phyloP scores from a whole-genome alignment of 2,329 filamentous ascomycete species.

The Fusarium sp. region DNA sequence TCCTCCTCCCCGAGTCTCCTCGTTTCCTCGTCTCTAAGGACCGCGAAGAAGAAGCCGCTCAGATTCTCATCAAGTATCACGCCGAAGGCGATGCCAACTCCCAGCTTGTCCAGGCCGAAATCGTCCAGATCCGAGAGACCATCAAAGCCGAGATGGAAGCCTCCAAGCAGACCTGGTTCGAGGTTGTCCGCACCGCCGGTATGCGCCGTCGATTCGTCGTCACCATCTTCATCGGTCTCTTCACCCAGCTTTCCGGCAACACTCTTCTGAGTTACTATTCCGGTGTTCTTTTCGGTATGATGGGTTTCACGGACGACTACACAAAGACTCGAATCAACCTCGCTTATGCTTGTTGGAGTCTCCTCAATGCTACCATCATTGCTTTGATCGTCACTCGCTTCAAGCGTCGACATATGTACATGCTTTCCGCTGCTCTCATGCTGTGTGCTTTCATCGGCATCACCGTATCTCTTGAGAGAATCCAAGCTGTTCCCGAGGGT shows the following conservation, averaged over 20 bases:
- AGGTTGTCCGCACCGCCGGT: conserved; percentile 61
- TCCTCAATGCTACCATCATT: conserved; percentile 56
- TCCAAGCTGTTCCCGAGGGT: conserved; percentile 49
- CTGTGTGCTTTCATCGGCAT: conserved; percentile 64
- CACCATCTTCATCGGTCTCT: conserved; percentile 62
- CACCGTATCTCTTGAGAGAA: conserved; percentile 60
- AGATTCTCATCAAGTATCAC: conserved; percentile 57
- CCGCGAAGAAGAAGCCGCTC: conserved; percentile 48
- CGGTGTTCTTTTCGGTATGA: conserved; percentile 55
- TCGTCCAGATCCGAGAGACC: conserved; percentile 69
- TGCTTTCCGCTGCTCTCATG: conserved; percentile 62
- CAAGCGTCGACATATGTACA: conserved; percentile 62
- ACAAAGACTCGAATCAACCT: conserved; percentile 61
- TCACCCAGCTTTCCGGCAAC: conserved; percentile 65
- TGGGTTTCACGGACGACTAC: conserved; percentile 55
- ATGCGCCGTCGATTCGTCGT: conserved; percentile 63
- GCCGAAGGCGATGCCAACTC: conserved; percentile 64
- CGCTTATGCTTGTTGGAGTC: conserved; percentile 57
- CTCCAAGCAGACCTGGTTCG: conserved; percentile 62
- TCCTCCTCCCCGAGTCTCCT: conserved; percentile 50
- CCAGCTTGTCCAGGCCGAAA: conserved; percentile 67
- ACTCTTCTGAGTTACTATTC: conserved; percentile 51
- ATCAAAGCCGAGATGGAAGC: conserved; percentile 66
- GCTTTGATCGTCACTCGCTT: conserved; percentile 60
- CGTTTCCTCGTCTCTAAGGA: conserved; percentile 50